Evolutionary conservation across 768 basidiomycete species (phyloP).

Genomic region (Hysterangium stoloniferum): DNA sequence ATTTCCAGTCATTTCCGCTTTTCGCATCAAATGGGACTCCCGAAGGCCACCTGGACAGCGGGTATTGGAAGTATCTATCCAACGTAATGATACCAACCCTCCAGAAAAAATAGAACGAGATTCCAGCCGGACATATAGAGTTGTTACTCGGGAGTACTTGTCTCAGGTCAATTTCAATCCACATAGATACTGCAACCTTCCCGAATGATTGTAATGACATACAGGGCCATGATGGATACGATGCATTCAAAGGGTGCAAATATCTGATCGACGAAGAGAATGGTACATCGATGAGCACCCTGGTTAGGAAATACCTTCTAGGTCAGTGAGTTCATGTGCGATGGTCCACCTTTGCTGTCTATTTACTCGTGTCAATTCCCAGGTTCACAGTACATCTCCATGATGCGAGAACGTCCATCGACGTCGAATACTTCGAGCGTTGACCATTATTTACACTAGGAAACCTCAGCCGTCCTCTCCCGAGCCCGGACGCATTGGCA

Average conservation of each 20-base stretch:
- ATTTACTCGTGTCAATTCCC: constrained; percentile 4
- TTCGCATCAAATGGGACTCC: constrained; percentile 85
- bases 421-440: constrained; percentile 20
- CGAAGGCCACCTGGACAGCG: constrained; percentile 60
- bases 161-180: constrained; percentile 29
- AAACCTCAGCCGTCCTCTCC: constrained; percentile 37
- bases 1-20: constrained; percentile 81
- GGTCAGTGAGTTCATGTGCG: constrained; percentile 36
- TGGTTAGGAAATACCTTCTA: constrained; percentile 79
- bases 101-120: constrained; percentile 50
- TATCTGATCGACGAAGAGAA: constrained; percentile 79
- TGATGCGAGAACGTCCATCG: constrained; percentile 38
- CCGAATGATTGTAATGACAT: not conserved
- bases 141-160: constrained; percentile 87
- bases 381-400: constrained; percentile 74
- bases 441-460: constrained; percentile 30
- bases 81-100: constrained; percentile 27
- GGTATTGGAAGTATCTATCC: constrained; percentile 63
- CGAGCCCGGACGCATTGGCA: constrained; percentile 39
- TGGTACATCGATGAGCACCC: constrained; percentile 67
- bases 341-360: not conserved
- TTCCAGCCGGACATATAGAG: constrained; percentile 55
- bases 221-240: constrained; percentile 73
- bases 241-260: constrained; percentile 51
- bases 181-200: not conserved